A percentile compares a stretch with the other conserved stretches of the same genome.
Evolutionary conservation across 2,329 filamentous ascomycete species (phyloP).

Genomic region (Erysiphe pulchra): DNA sequence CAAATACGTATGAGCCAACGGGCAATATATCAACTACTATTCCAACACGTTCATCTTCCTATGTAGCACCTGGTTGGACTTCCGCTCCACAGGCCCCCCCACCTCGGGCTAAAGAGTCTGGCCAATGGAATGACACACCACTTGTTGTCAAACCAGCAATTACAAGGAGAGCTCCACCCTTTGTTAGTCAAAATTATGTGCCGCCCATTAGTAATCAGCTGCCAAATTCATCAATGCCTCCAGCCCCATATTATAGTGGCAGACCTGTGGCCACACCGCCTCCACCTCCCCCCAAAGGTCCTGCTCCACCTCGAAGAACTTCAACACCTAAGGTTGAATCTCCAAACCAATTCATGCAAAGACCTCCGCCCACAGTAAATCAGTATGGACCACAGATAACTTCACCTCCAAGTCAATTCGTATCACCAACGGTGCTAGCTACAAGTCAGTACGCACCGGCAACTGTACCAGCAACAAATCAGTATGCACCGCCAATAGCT

Average conservation of each 20-base stretch:
- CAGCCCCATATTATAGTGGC: slow-evolving; percentile 30
- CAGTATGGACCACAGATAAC: slow-evolving; percentile 36
- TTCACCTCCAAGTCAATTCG: slow-evolving; percentile 17
- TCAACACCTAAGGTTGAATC: slow-evolving; percentile 38
- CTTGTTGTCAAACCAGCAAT: slow-evolving; percentile 53
- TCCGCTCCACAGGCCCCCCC: slow-evolving; percentile 47
- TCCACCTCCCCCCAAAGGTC: slow-evolving; percentile 63
- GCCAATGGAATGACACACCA: slow-evolving; percentile 88
- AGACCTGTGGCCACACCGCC: slow-evolving; percentile 43
- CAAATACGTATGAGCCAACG: neutral
- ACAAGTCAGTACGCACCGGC: slow-evolving; percentile 1
- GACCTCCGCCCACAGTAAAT: slow-evolving; percentile 28
- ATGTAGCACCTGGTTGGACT: slow-evolving; percentile 32
- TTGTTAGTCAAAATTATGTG: slow-evolving; percentile 35
- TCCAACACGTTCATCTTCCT: slow-evolving; percentile 22
- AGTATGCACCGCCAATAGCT: slow-evolving; percentile 13
- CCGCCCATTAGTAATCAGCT: slow-evolving; percentile 46
- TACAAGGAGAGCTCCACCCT: slow-evolving; percentile 40
- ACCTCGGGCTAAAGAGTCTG: slow-evolving; percentile 42
- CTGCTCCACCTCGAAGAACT: slow-evolving; percentile 39
- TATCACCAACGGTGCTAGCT: slow-evolving; percentile 8
- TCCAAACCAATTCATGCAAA: slow-evolving; percentile 22
- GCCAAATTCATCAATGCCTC: slow-evolving; percentile 21
- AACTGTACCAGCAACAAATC: slow-evolving; percentile 30
- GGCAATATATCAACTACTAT: slow-evolving; percentile 15